Evolutionary conservation across 352 stramenopile species (phyloP), one percentile per base, ranked within the genome.

Genomic region (Aphanomyces astaci): DNA sequence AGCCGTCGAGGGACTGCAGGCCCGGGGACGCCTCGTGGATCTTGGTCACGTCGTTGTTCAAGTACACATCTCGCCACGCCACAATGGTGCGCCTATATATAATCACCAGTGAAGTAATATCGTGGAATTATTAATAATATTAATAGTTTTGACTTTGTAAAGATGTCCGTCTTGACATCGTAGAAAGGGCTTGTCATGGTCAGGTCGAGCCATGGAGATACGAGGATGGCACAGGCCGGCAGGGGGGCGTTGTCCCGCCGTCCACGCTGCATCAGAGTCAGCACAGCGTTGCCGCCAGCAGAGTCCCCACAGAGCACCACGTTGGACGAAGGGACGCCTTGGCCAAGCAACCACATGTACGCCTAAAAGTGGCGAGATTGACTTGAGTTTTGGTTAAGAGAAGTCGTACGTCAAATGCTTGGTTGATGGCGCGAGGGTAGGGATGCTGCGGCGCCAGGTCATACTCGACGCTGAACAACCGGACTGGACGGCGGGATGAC

Each of bases 121-220:
- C 13, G 32, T 11, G 17, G 22, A 17, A 25, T 19, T 19, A 9
- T 10, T 55, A n/a, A 55, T 22, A 3, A 19, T 27, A 4, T 27
- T 2, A 43, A 48, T 19, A 4, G 40, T 36, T 46, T 31, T 2
- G 57, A 68, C 62, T 51, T 57, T n/a, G 48, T 52, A 53, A 68
- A 33, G 51, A 25, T 59, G 33, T 68, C 62, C 4, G 62, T 68
- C 22, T 19, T 32, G n/a, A 19, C 62, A 33, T 59, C 28, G 27
- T 68, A 68, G 7, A 45, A 68, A 27, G 62, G 22, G 13, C 43
- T 45, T 11, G 30, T 46, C 30, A 60, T 45, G 30, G 39, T 39
- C 25, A 68, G 13, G 43, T 68, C 62, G 22, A 68, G 24, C 62
- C 62, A 68, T 24, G 62, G 62, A 19, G 62, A 68, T 4, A 68